A percentile compares a stretch with the other conserved stretches of the same genome.
Evolutionary conservation across 2,329 filamentous ascomycete genomes (phyloP).

Genomic region (Botrytis fabae): DNA sequence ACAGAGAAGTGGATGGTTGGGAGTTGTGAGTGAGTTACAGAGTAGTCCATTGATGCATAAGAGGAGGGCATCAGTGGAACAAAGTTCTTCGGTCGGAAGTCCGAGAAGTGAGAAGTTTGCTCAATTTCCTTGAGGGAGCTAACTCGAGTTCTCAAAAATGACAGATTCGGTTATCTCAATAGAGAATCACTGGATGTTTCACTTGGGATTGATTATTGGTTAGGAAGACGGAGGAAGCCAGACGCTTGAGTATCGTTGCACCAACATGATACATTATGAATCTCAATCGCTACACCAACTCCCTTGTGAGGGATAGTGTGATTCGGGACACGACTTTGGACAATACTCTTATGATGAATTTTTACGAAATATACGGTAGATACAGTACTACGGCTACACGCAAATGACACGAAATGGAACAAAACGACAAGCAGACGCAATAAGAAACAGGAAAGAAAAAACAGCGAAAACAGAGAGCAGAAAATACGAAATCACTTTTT

Average conservation of each 20-base stretch:
- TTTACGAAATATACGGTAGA: conserved; percentile 2
- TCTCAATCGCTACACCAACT: neutral
- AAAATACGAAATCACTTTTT: neutral
- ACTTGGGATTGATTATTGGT: neutral
- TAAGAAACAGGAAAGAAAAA: neutral
- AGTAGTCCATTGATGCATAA: conserved; percentile 60
- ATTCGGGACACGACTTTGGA: neutral
- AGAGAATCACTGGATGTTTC: neutral
- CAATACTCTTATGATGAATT: neutral
- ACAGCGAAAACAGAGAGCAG: neutral
- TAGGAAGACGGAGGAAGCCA: neutral
- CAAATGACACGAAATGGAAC: neutral
- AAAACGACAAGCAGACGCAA: neutral
- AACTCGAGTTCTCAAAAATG: neutral
- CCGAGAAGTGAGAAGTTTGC: conserved; percentile 7
- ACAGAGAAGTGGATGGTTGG: conserved; percentile 60
- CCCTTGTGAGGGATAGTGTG: neutral
- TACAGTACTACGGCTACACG: neutral
- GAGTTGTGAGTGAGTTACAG: conserved; percentile 63
- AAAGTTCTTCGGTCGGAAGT: conserved; percentile 12
- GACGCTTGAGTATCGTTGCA: conserved; percentile 3
- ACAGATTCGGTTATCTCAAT: neutral
- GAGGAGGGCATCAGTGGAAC: conserved; percentile 63
- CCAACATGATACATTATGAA: neutral
- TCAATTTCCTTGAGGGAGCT: neutral